Evolutionary conservation across 2,329 filamentous ascomycete species (phyloP), one percentile per base, ranked within the genome.

Genomic region (Cyphellophora europaea): DNA sequence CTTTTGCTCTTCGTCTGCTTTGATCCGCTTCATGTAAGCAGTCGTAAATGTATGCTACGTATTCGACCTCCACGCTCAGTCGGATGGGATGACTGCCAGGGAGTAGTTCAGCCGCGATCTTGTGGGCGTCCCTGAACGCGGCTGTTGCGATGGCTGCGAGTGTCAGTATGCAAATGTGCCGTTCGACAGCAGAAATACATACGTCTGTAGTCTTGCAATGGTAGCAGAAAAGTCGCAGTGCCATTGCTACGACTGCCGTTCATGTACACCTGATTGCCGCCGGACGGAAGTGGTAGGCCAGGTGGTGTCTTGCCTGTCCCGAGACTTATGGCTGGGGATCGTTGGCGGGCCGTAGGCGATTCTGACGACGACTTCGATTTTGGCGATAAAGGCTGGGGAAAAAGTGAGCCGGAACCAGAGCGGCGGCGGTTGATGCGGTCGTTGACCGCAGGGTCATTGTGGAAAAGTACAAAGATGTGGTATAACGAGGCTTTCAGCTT

Each of bases 401-500:
- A 44, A 6, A 48, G 37, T 6, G 43, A 39, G 27, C 42, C 41
- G 27, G 40, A 43, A 13, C 32, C 44, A 17, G 43, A 45, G 30
- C 32, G 31, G 17, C 39, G 37, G n/a, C 43, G 39, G 32, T 43
- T 45, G 34, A 49, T 46, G 17, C 70, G 51, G 21, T 70, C 65
- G 29, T 78, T 79, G 37, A 94, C 74, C 0, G 81, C 71, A 1
- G 89, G 89, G 35, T 85, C 77, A 59, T 95, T 95, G 64, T 95
- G 86, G 54, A 95, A 96, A 10, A 96, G 72, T 35, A 93, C 91
- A 57, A 94, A 94, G 47, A 98, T 86, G 62, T 98, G 89, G 51
- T 93, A 91, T 55, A 96, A 93, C 13, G 86, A 93, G 11, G 91
- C 91, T 41, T 86, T 79, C 11, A 98, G 71, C 60, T 96, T 98